A percentile compares a stretch with the other conserved stretches of the same genome.
Conservation (phyloP, 176 grass and related monocot genomes). For the Chloris gayana region DNA sequence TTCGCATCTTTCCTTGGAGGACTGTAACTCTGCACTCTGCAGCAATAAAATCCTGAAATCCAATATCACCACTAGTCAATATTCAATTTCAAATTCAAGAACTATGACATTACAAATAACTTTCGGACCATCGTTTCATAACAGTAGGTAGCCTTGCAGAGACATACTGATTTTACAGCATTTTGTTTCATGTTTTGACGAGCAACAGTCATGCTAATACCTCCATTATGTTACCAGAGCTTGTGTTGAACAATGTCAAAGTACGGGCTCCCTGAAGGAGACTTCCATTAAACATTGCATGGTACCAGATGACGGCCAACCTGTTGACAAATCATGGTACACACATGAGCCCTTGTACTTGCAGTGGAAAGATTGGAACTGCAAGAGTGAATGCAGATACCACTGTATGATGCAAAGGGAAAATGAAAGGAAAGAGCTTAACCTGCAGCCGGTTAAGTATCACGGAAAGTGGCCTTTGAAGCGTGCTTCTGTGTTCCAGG, state of each 20-base stretch:
- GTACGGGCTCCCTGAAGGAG: slow-evolving; percentile 67
- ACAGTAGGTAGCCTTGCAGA: neutral
- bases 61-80: neutral
- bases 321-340: slow-evolving; percentile 65
- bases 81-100: neutral
- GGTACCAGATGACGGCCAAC: slow-evolving; percentile 50
- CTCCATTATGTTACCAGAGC: slow-evolving; percentile 32
- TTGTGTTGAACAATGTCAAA: slow-evolving; percentile 66
- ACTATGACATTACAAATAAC: neutral
- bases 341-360: slow-evolving; percentile 80
- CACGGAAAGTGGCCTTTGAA: slow-evolving; percentile 92
- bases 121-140: neutral
- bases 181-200: neutral
- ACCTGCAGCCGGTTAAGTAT: slow-evolving; percentile 74
- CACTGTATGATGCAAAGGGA: slow-evolving; percentile 92
- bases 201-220: neutral
- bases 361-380: slow-evolving; percentile 97
- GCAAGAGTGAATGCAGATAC: slow-evolving; percentile 84
- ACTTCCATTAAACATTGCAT: slow-evolving; percentile 63
- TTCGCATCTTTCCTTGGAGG: neutral
- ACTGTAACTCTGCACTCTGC: neutral
- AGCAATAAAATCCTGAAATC: neutral
- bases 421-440: slow-evolving; percentile 64
- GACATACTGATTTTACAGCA: neutral
- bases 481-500: slow-evolving; percentile 87